Conservation (phyloP, 1,284 basidiomycete genomes). For the Ustilago xerochloae region DNA sequence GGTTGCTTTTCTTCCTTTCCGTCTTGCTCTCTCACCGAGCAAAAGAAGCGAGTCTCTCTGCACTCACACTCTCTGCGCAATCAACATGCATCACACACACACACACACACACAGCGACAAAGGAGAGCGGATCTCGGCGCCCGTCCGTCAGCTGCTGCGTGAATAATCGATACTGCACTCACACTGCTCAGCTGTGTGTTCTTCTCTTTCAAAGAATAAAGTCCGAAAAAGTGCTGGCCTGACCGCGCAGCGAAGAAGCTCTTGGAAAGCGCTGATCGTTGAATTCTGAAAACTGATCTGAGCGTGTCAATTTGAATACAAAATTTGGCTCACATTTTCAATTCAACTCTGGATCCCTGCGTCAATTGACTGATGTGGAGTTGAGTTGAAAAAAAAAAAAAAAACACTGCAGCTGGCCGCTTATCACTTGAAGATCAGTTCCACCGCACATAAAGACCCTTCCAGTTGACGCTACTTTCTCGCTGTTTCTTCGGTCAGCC, state of each 20-base stretch:
- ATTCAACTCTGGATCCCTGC: constrained; percentile 3
- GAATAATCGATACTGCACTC: constrained; percentile 12
- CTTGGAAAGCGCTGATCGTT: constrained; percentile 11
- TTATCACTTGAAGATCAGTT: constrained; percentile 34
- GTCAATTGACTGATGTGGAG: neutral
- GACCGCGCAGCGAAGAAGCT: constrained; percentile 20
- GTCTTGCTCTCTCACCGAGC: neutral
- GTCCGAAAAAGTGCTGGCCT: constrained; percentile 3
- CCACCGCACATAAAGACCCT: neutral
- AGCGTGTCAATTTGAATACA: constrained; percentile 3
- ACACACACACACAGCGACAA: neutral
- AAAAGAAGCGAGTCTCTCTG: neutral
- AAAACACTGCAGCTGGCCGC: neutral
- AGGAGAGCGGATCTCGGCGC: neutral
- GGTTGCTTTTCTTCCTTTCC: constrained; percentile 4
- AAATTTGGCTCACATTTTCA: neutral
- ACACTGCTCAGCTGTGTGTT: neutral
- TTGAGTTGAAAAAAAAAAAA: too few species aligned
- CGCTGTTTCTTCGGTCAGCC: constrained; percentile 30
- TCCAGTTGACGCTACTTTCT: neutral
- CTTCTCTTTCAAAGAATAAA: neutral
- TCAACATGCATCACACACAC: constrained; percentile 3
- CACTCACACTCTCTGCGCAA: neutral
- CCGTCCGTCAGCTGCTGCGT: neutral
- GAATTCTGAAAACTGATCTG: constrained; percentile 11